Conservation (phyloP, 2,329 filamentous ascomycete species). For the Ophiosphaerella herpotricha region DNA sequence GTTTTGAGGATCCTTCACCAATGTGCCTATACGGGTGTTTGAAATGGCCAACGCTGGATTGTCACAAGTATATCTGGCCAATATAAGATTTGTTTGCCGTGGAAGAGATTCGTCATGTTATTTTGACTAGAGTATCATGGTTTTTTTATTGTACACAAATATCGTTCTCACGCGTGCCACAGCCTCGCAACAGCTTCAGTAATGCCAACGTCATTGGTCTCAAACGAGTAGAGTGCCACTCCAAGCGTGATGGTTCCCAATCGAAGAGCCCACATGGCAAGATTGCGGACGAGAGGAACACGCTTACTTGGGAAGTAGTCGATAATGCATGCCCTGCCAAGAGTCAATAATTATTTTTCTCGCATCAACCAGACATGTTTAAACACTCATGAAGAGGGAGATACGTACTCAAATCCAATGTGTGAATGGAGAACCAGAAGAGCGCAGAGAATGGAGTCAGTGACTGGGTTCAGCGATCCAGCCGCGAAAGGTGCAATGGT, state of each 20-base stretch:
- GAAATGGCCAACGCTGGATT: too few species aligned
- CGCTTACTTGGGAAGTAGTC: slow-evolving; percentile 84
- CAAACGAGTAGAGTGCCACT: slow-evolving; percentile 94
- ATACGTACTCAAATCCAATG: slow-evolving; percentile 81
- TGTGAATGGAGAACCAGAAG: slow-evolving; percentile 89
- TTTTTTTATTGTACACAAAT: slow-evolving; percentile 11
- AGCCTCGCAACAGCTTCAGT: slow-evolving; percentile 87
- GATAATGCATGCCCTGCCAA: slow-evolving; percentile 70
- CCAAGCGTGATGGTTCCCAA: slow-evolving; percentile 78
- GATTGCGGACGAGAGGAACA: slow-evolving; percentile 68
- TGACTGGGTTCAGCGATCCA: slow-evolving; percentile 84
- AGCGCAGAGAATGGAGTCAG: slow-evolving; percentile 84
- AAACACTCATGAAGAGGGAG: neutral
- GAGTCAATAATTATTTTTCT: slow-evolving; percentile 10
- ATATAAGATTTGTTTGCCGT: too few species aligned
- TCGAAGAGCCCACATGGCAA: slow-evolving; percentile 79
- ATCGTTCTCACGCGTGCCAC: slow-evolving; percentile 72
- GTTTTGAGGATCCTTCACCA: too few species aligned
- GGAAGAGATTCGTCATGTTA: too few species aligned
- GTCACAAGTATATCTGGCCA: too few species aligned
- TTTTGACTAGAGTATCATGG: too few species aligned
- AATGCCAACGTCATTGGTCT: slow-evolving; percentile 96
- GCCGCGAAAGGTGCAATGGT: slow-evolving; percentile 90
- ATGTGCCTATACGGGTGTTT: too few species aligned
- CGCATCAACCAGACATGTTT: neutral